Evolutionary conservation across 1,139 yeast genomes (phyloP), one percentile per base, ranked within the genome.

Genomic region (Blastobotrys serpentis): DNA sequence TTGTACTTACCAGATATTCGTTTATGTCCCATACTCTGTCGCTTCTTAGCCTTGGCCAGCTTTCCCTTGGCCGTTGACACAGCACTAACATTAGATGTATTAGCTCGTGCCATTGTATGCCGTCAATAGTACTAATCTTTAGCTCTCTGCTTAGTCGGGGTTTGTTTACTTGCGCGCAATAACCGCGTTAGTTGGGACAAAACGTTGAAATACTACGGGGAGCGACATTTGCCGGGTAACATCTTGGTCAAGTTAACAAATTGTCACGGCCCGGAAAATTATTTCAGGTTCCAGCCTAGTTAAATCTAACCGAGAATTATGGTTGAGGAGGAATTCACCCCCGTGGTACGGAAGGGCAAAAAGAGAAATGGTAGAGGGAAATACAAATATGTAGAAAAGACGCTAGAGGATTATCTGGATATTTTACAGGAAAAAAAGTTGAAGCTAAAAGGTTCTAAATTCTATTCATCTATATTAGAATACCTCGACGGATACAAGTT

Each of bases 351-450:
- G 26, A 39, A 39, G 22, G 34, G 32, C 19, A 32, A 42, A 25
- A 51, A 47, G 21, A 19, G 38, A 29, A 38, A 42, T 17, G 43
- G 55, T 14, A 48, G 48, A 30, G 50, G 48, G 34, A 56, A 52
- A 32, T 50, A 51, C 32, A 44, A 52, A 8, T 51, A 47, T 37
- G 42, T 43, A 17, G 59, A 50, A 22, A 62, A 60, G 47, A 47
- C 64, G 11, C 50, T 52, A 3, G 54, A 52, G 5, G 65, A 62
- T 42, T 54, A 61, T 41, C 18, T 53, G 1, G 40, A 25, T 2
- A 42, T 46, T 5, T 43, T 58, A 14, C 26, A 48, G 4, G 34
- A 34, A 10, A 49, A 50, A 44, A 42, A 48, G n/a, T 25, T 41
- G 2, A 42, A 25, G 13, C 41, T 62, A 4, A 33, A 41, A 5